Conservation (phyloP, 768 basidiomycete species). For the Strobilomyces confusus region DNA sequence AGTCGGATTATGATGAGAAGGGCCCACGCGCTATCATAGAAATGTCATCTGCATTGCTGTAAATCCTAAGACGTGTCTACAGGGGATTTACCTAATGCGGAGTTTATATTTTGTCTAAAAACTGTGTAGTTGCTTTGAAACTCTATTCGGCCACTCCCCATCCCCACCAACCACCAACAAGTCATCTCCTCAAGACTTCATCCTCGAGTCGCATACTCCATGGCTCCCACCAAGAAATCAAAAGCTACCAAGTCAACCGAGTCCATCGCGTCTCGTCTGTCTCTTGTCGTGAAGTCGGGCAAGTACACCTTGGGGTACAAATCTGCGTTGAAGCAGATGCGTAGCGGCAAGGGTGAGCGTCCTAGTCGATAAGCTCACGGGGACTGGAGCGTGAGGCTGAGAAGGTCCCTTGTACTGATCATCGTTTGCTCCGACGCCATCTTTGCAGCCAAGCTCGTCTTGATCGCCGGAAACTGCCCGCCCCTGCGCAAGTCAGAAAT, state of each 20-base stretch:
- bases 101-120: constrained; percentile 20
- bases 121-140: constrained; percentile 31
- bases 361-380: constrained; percentile 49
- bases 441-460: constrained; percentile 85
- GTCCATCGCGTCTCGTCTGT: constrained; percentile 87
- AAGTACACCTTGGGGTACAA: constrained; percentile 98
- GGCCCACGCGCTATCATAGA: constrained; percentile 77
- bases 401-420: constrained; percentile 93
- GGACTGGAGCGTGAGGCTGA: constrained; percentile 99
- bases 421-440: constrained; percentile 11
- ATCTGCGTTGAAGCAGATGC: constrained; percentile 97
- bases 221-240: constrained; percentile 95
- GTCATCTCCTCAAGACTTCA: constrained; percentile 15
- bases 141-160: constrained; percentile 7
- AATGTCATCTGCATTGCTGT: constrained; percentile 71
- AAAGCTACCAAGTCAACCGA: constrained; percentile 92
- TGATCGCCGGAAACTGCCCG: constrained; percentile 99
- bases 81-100: constrained; percentile 15
- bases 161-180: no score
- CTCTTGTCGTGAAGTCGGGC: constrained; percentile 98
- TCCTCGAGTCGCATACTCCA: constrained; percentile 36
- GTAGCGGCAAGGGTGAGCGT: constrained; percentile 90
- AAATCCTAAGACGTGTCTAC: constrained; percentile 15
- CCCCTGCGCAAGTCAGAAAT: constrained; percentile 98
- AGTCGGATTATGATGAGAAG: constrained; percentile 67